Evolutionary conservation across 106 monocot genomes (phyloP).

Genomic region (Hemerocallis citrina): DNA sequence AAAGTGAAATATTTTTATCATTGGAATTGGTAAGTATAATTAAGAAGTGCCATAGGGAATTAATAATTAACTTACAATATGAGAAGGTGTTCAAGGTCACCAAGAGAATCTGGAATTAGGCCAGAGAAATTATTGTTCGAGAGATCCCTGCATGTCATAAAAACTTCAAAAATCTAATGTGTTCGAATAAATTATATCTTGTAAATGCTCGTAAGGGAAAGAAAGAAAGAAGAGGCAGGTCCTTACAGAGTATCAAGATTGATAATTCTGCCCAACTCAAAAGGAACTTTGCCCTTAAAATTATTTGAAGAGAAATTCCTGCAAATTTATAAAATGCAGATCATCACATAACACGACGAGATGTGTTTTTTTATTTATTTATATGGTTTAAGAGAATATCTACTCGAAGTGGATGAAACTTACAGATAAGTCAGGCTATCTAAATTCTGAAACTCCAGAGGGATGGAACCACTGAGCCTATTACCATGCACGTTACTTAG

Average conservation of each 20-base stretch:
- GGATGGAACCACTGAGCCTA: constrained; percentile 73
- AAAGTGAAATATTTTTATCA: not conserved
- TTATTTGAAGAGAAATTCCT: constrained; percentile 93
- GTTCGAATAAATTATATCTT: not conserved
- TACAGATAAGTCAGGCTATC: constrained; percentile 86
- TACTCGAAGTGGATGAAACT: constrained; percentile 14
- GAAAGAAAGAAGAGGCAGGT: not conserved
- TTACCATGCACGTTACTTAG: constrained; percentile 85
- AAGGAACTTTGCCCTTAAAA: constrained; percentile 70
- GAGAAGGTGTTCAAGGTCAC: constrained; percentile 96
- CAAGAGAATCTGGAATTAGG: constrained; percentile 71
- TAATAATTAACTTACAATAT: constrained; percentile 50
- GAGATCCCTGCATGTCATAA: constrained; percentile 54
- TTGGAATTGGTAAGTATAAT: not conserved
- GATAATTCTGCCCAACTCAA: constrained; percentile 70
- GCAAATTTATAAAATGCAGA: constrained; percentile 6
- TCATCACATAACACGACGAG: no score
- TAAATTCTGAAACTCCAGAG: constrained; percentile 65
- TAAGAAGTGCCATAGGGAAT: not conserved
- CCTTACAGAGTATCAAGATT: constrained; percentile 95
- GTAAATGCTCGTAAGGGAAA: not conserved
- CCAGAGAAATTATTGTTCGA: constrained; percentile 80
- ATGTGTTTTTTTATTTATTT: not conserved
- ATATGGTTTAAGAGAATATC: not conserved
- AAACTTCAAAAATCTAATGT: not conserved